Conservation (phyloP, 2,329 filamentous ascomycete genomes). For the Colletotrichum phormii region DNA sequence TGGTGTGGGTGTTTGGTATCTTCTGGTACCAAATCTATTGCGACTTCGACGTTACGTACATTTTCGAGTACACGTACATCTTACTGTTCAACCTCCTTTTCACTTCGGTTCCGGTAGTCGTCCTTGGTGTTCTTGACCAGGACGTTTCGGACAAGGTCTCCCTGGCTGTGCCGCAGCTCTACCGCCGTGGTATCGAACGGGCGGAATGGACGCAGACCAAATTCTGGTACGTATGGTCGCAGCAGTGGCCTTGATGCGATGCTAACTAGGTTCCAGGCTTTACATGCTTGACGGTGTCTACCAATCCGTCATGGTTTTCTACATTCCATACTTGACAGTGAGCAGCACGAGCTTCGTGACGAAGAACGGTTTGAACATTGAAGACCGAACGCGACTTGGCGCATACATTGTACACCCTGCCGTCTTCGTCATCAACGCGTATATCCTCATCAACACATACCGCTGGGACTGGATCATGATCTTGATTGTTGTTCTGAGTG, state of each 20-base stretch:
- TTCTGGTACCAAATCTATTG: constrained; percentile 98
- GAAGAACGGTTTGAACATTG: constrained; percentile 78
- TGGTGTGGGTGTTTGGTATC: constrained; percentile 95
- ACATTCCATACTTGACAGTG: constrained; percentile 88
- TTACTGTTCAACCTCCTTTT: constrained; percentile 96
- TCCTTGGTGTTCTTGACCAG: constrained; percentile 97
- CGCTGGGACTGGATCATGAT: constrained; percentile 98
- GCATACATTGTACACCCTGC: constrained; percentile 87
- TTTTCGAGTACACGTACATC: constrained; percentile 98
- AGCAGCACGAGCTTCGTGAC: constrained; percentile 75
- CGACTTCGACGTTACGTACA: constrained; percentile 95
- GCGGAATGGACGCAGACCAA: constrained; percentile 96
- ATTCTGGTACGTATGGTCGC: constrained; percentile 80
- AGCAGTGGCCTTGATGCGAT: not conserved
- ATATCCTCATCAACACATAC: constrained; percentile 96
- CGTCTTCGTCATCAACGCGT: constrained; percentile 90
- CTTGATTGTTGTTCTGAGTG: constrained; percentile 83
- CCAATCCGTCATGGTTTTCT: constrained; percentile 94
- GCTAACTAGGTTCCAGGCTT: constrained; percentile 65
- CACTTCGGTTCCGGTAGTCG: constrained; percentile 91
- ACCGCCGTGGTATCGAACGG: constrained; percentile 93
- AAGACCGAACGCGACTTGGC: constrained; percentile 86
- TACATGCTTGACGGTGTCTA: constrained; percentile 97
- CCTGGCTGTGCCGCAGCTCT: constrained; percentile 92
- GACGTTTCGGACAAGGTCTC: constrained; percentile 96